phyloP scores from a whole-genome alignment of 176 grass and related monocot genomes.

The Triticum dicoccoides region DNA sequence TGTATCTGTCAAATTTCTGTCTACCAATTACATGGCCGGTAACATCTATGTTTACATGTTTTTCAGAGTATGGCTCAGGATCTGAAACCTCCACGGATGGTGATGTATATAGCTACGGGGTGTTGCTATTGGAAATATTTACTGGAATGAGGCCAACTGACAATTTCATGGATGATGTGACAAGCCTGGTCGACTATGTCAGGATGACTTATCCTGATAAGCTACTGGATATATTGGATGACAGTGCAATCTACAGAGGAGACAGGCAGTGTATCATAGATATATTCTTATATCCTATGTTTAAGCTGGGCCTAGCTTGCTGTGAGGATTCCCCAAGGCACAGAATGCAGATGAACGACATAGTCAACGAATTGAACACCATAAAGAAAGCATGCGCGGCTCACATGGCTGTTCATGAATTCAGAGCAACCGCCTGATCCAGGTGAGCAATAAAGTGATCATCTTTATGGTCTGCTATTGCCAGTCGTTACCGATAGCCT shows the following conservation, averaged over 20 bases:
- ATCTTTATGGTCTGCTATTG: too few species aligned
- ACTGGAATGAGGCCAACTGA: slow-evolving; percentile 13
- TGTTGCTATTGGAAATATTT: slow-evolving; percentile 26
- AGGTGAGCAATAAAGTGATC: too few species aligned
- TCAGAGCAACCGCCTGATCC: too few species aligned
- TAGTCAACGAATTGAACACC: neutral
- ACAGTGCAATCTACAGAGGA: too few species aligned
- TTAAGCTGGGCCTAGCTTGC: neutral
- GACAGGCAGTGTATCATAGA: neutral
- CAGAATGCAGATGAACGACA: too few species aligned
- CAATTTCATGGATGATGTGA: too few species aligned
- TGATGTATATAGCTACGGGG: neutral
- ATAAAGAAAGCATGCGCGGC: neutral
- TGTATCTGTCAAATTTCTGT: neutral
- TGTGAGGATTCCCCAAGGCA: too few species aligned
- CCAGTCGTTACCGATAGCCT: too few species aligned
- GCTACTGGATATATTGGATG: slow-evolving; percentile 5
- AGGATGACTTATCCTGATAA: slow-evolving; percentile 13
- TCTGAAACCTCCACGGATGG: neutral
- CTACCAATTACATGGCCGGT: neutral
- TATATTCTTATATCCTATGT: neutral
- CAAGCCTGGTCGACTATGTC: neutral
- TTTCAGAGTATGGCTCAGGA: slow-evolving; percentile 21
- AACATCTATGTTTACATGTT: neutral
- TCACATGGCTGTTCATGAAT: too few species aligned